Evolutionary conservation across 345 rosid genomes (phyloP).

Genomic region (Linum trigynum): DNA sequence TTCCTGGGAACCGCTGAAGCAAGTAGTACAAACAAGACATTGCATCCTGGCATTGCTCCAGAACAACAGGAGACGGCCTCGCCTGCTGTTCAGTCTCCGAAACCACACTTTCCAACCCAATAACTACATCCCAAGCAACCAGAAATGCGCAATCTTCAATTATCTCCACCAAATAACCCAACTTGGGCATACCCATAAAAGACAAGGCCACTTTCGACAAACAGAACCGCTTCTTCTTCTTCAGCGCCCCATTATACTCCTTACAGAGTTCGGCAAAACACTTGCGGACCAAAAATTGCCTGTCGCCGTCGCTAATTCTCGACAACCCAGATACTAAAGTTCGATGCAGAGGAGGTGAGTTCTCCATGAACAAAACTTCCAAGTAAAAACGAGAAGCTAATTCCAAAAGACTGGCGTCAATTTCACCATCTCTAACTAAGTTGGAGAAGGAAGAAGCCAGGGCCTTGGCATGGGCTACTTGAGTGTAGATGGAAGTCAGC

Average conservation of each 20-base stretch:
- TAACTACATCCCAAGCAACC: conserved; percentile 61
- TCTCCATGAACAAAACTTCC: conserved; percentile 70
- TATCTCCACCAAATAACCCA: conserved; percentile 66
- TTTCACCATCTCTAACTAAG: conserved; percentile 26
- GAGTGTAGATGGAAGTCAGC: conserved; percentile 66
- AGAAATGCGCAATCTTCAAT: conserved; percentile 62
- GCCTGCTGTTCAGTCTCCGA: conserved; percentile 47
- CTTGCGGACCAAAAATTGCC: conserved; percentile 33
- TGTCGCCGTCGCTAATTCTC: conserved; percentile 33
- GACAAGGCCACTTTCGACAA: conserved; percentile 78
- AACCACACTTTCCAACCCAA: conserved; percentile 55
- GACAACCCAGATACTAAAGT: conserved; percentile 63
- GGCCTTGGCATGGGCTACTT: conserved; percentile 57
- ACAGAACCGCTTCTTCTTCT: conserved; percentile 41
- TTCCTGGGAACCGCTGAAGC: conserved; percentile 68
- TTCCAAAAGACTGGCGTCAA: conserved; percentile 17
- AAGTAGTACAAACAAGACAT: conserved; percentile 86
- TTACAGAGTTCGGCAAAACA: conserved; percentile 59
- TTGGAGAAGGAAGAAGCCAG: conserved; percentile 51
- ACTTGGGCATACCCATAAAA: conserved; percentile 79
- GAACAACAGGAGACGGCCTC: conserved; percentile 76
- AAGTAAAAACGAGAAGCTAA: conserved; percentile 45
- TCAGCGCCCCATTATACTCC: conserved; percentile 28
- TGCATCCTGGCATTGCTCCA: conserved; percentile 96
- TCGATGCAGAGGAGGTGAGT: conserved; percentile 69